Evolutionary conservation across 306 rosid species (phyloP), one percentile per base, ranked within the genome.

Genomic region (Purshia tridentata): DNA sequence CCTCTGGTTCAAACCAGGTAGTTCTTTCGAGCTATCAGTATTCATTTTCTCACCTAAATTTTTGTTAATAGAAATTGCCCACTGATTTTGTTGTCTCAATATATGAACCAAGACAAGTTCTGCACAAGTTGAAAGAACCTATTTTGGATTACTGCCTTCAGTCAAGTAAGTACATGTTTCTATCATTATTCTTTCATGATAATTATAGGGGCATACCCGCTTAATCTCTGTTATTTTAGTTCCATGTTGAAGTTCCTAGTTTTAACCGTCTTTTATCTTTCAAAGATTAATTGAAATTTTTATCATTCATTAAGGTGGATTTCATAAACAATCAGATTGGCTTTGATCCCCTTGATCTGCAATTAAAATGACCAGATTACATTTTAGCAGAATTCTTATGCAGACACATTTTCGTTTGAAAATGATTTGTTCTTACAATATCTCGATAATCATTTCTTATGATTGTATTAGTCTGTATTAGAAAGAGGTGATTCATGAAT

Each of bases 1-100:
- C 69, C 65, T 76, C 83, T 42, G 50, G 37, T 59, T 75, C 80
- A 58, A 72, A 74, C 76, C 58, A 77, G 55, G 96, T 90, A 67
- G 88, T 74, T 84, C 77, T 60, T 72, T 22, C 65, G 2, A 3
- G 8, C 1, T 72, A 57, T 35, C 8, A 49, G 13, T 40, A 10
- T 5, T 65, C 37, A 23, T 11, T 19, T 74, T 51, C 12, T 77
- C 49, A 55, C 13, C 54, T 63, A 46, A 18, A 15, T 4, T 55
- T 8, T 4, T 68, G 68, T n/a, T n/a, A n/a, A 50, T 49, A 69
- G 66, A 29, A 29, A 50, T 22, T 37, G 1, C 35, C 45, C 16
- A 16, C 35, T 29, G 22, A 6, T 67, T 67, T 67, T 20, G 16
- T 66, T 66, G 8, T 14, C 44, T 23, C 19, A 29, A 16, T 72